A percentile compares a stretch with the other conserved stretches of the same genome.
Evolutionary conservation across 225 moss, liverwort and hornwort species (phyloP).

Genomic region (Polytrichum formosum): DNA sequence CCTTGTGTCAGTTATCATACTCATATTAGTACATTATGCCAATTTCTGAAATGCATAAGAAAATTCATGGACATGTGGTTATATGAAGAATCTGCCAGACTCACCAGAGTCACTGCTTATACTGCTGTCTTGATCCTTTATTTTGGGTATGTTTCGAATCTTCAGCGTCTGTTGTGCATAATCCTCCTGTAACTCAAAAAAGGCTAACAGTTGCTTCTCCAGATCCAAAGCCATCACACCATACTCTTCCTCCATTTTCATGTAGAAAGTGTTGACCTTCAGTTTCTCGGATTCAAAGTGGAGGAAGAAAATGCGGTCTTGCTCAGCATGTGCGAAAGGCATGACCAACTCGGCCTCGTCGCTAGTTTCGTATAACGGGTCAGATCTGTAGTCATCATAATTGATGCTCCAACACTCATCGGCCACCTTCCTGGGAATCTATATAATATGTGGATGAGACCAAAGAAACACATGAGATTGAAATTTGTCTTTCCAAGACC

Average conservation of each 20-base stretch:
- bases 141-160: constrained; percentile 33
- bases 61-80: too few species aligned
- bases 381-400: too few species aligned
- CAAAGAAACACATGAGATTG: too few species aligned
- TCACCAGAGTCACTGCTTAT: not conserved
- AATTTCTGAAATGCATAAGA: too few species aligned
- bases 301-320: constrained; percentile 57
- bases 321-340: constrained; percentile 35
- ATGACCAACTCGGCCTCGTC: constrained; percentile 36
- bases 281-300: constrained; percentile 72
- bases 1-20: too few species aligned
- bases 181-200: constrained; percentile 64
- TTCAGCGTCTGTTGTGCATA: constrained; percentile 36
- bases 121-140: not conserved
- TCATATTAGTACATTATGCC: too few species aligned
- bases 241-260: constrained; percentile 70
- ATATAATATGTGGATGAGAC: too few species aligned
- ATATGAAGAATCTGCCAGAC: too few species aligned
- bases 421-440: too few species aligned
- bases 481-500: too few species aligned
- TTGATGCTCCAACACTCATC: too few species aligned
- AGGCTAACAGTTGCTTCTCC: constrained; percentile 74
- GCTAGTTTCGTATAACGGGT: too few species aligned
- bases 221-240: constrained; percentile 56
- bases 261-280: constrained; percentile 83